These are phyloP conservation scores for Metarhizium humberi DNA, from an alignment of 2,329 filamentous ascomycete genomes.

Conservation along the genomic window DNA sequence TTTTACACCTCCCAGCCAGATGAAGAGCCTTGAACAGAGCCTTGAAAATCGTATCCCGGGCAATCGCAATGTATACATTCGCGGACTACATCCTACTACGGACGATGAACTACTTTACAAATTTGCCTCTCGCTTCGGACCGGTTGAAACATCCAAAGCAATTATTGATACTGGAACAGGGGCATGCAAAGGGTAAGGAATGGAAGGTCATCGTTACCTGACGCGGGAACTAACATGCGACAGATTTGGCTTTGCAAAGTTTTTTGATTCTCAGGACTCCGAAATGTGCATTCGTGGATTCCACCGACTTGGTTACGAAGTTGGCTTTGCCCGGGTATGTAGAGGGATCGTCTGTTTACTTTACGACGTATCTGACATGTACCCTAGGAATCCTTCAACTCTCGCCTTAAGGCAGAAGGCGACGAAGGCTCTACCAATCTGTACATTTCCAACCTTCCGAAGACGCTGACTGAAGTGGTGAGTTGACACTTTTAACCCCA, in stretches of 20 bases:
- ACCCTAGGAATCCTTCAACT: slow-evolving; percentile 87
- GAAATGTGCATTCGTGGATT: slow-evolving; percentile 96
- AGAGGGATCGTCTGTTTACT: background rate
- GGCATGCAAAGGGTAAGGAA: slow-evolving; percentile 83
- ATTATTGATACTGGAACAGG: slow-evolving; percentile 93
- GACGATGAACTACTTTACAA: slow-evolving; percentile 79
- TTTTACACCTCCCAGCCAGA: slow-evolving; percentile 73
- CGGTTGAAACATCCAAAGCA: slow-evolving; percentile 93
- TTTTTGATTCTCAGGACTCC: slow-evolving; percentile 75
- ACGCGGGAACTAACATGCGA: slow-evolving; percentile 2
- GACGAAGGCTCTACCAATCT: slow-evolving; percentile 88
- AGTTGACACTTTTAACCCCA: slow-evolving; percentile 21
- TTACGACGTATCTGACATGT: slow-evolving; percentile 14
- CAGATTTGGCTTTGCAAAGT: slow-evolving; percentile 97
- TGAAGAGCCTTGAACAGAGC: slow-evolving; percentile 87
- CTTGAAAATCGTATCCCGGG: slow-evolving; percentile 84
- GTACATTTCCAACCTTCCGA: slow-evolving; percentile 95
- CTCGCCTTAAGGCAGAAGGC: slow-evolving; percentile 90
- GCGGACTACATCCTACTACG: slow-evolving; percentile 88
- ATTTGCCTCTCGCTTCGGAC: slow-evolving; percentile 82
- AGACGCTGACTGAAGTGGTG: slow-evolving; percentile 83
- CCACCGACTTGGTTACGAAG: slow-evolving; percentile 89
- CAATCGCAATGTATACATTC: slow-evolving; percentile 97
- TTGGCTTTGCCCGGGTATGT: slow-evolving; percentile 82
- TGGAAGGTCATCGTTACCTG: background rate